Base-by-base conservation (phyloP, 345 rosid species). In the Eucalyptus paniculata region DNA sequence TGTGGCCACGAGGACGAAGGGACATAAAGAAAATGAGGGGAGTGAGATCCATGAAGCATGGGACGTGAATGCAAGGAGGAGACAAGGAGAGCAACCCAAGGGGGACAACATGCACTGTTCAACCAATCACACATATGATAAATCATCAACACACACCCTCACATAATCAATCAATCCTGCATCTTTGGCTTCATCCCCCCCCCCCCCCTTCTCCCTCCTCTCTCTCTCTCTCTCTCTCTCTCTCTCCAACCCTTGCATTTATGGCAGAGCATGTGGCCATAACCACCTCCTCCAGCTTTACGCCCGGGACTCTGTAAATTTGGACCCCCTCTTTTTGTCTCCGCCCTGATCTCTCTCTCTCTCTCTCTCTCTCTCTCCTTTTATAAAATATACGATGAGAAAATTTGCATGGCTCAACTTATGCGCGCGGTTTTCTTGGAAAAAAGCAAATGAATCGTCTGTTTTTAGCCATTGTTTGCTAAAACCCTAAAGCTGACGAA, bases 251-350 rank as follows among this genome's bases (percentile, higher is more conserved):
- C 6, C 44, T 72, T 32, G 93, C 94, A 93, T 92, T 93, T 90
- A 93, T 91, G 94, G 90, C 87, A 88, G 87, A 93, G 89, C 96
- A 93, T 91, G 95, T 91, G 93, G 92, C 89, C 93, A 88, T 90
- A 92, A 90, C 94, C 90, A 89, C 91, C 88, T 80, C 90, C 90
- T 81, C 54, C 50, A 89, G 86, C 92, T 90, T 67, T 60, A 42
- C 91, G 91, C 90, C 88, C 30, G 47, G 47, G 85, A 77, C 47
- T 37, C 85, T 40, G 85, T 77, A 77, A 77, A 77, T 77, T 77
- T 40, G 85, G 85, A 40, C 85, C 30, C 85, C 24, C 47, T 40
- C 85, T 23, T 21, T 77, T 21, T 77, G 47, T 77, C 83, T 11
- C 83, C 40, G 47, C 83, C 83, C 83, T 77, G 12, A 37, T 72